Percentiles rank a stretch among this genome's conserved stretches.
Evolutionary conservation across 768 basidiomycete genomes (phyloP).

Genomic region (Tephrocybe sp.): DNA sequence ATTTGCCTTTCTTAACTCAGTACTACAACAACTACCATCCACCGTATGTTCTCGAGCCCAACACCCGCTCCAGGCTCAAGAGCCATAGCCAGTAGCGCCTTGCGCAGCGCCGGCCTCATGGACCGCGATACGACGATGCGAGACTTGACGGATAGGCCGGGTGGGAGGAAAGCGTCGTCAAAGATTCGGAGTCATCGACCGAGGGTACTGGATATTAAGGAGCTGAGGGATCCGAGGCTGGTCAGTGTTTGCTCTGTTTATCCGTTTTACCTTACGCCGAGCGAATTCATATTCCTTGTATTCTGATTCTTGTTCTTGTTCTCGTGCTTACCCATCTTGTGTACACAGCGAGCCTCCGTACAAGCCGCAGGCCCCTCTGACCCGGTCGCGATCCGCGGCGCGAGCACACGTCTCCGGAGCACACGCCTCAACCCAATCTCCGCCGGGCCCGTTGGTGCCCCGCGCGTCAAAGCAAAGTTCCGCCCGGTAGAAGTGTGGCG

Average conservation of each 20-base stretch:
- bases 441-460: background rate
- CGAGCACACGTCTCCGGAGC: conserved; percentile 33
- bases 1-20: conserved; percentile 19
- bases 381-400: conserved; percentile 66
- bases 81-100: conserved; percentile 57
- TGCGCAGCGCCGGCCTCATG: conserved; percentile 73
- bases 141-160: conserved; percentile 66
- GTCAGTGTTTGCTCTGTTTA: no score
- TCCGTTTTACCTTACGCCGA: no score
- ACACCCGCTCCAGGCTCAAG: conserved; percentile 59
- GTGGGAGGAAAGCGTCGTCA: conserved; percentile 68
- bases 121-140: conserved; percentile 78
- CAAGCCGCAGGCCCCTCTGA: conserved; percentile 47
- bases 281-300: no score
- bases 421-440: background rate
- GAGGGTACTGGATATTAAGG: conserved; percentile 61
- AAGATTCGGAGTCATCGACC: conserved; percentile 64
- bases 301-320: no score
- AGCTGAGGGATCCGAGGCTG: conserved; percentile 51
- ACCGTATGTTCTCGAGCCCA: conserved; percentile 68
- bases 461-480: conserved; percentile 6
- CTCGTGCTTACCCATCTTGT: background rate
- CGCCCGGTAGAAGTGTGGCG: conserved; percentile 69
- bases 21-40: conserved; percentile 11
- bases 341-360: conserved; percentile 31